Base-by-base conservation (phyloP, 768 basidiomycete genomes). In the Lactarius sanguifluus region DNA sequence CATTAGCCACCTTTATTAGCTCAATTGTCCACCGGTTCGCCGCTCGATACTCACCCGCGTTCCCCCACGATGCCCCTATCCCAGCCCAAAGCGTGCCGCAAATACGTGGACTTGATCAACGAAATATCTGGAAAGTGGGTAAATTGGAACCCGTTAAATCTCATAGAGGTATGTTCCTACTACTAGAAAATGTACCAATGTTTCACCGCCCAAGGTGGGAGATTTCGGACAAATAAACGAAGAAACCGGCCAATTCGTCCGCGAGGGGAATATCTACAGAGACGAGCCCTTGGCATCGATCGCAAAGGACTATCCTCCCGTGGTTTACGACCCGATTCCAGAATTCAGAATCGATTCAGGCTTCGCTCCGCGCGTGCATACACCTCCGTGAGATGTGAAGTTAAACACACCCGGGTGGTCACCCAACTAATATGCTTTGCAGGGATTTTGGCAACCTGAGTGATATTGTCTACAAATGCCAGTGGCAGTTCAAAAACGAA, bases 211-310 rank as follows among this genome's bases (percentile, higher is more conserved):
- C 55, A 61, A 67, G 66, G 66, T 67, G 32, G 66, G 66, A 30
- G 61, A 67, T 25, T 63, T 43, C 38, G 66, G 66, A 36, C 47
- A 28, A 41, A 38, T 63, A 6, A 40, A 67, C 34, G 7, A 41
- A n/a, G 66, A 67, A 45, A 63, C 36, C 12, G 61, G 66, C 12
- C 61, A 63, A 5, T 63, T 63, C 57, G n/a, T 67, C 25, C 43
- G 38, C 23, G 66, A 63, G 66, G 66, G 66, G 3, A 67, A 67
- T 20, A 67, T 67, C 40, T 63, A 67, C 20, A 57, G 62, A 58
- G 66, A 67, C 20, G 66, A 67, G 38, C 61, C 61, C 3, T 28
- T 67, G 25, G 62, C 66, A 3, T 67, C 61, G 12, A 54, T 55
- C 52, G 5, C 52, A 43, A 63, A 63, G 57, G 18, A 54, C 38